Evolutionary conservation across 306 rosid genomes (phyloP).

Genomic region (Argentina anserina): DNA sequence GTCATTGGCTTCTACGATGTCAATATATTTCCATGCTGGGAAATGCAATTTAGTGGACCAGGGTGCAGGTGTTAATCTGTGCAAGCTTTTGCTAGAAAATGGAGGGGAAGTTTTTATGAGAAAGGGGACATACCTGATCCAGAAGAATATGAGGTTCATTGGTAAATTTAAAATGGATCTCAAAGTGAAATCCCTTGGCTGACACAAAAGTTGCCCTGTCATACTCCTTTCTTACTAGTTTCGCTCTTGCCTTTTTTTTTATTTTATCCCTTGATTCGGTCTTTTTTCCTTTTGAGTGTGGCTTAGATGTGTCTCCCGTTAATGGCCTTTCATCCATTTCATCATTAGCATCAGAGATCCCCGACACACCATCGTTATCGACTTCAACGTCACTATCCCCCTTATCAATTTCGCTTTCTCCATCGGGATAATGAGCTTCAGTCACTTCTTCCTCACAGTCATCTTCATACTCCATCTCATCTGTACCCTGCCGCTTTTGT

Average conservation of each 20-base stretch:
- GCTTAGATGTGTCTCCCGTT: slow-evolving; percentile 20
- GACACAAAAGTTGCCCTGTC: slow-evolving; percentile 55
- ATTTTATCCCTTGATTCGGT: slow-evolving; percentile 14
- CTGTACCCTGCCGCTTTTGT: slow-evolving; percentile 58
- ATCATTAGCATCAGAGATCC: slow-evolving; percentile 23
- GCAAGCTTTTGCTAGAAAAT: background rate
- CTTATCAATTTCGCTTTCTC: slow-evolving; percentile 39
- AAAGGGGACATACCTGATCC: slow-evolving; percentile 61
- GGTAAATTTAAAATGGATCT: slow-evolving; percentile 60
- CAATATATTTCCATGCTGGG: background rate
- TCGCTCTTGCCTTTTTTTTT: slow-evolving; percentile 25
- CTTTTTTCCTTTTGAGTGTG: slow-evolving; percentile 25
- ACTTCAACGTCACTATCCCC: slow-evolving; percentile 41
- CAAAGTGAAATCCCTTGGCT: slow-evolving; percentile 56
- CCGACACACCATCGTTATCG: slow-evolving; percentile 30
- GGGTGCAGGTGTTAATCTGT: background rate
- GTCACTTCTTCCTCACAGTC: slow-evolving; percentile 49
- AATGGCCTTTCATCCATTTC: slow-evolving; percentile 16
- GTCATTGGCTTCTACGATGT: background rate
- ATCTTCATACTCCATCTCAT: slow-evolving; percentile 91
- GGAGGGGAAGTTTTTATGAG: background rate
- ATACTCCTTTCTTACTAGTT: slow-evolving; percentile 22
- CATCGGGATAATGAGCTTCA: slow-evolving; percentile 44
- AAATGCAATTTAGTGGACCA: background rate
- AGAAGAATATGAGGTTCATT: slow-evolving; percentile 70